Evolutionary conservation across 768 basidiomycete species (phyloP), one percentile per base, ranked within the genome.

Genomic region (Albatrellus ellisii): DNA sequence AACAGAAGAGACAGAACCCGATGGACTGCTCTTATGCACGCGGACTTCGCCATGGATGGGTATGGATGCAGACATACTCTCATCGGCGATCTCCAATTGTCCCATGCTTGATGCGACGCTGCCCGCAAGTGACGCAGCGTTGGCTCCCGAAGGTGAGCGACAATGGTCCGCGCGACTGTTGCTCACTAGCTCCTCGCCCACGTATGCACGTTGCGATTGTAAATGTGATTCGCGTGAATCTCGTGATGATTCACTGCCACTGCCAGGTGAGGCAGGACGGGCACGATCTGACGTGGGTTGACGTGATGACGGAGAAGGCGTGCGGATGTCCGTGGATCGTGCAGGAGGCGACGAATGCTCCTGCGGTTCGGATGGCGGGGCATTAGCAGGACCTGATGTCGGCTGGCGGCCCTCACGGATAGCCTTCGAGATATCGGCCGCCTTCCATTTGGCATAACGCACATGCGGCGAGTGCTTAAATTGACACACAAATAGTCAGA

Each of bases 371-470:
- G 59, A 39, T 21, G 60, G 45, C 10, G 42, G 58, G 26, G 53
- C 54, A 39, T 70, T 76, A 36, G 83, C 77, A 44, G 87, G 83
- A 2, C 88, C 94, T 2, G 91, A 74, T 1, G 66, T 62, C 8
- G 94, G 91, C 50, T 70, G 75, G 17, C 85, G 73, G 4, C 95
- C 92, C 59, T 97, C 94, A n/a, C 92, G 78, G 55, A 91, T 73
- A 1, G 94, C 91, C 59, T 87, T 97, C 14, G 87, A 77, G 15
- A 98, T 91, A 47, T 95, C 90, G 10, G 84, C 81, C 27, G 94
- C 94, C 59, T 97, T 97, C 92, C 95, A 99, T 59, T 95, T 89
- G 4, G 91, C 75, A 61, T 98, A 99, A 43, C 76, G 79, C 26
- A 94, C 75, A 61, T 95, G 98, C 48, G 84, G 84, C 51, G 79